Evolutionary conservation across 495 filamentous ascomycete species (phyloP), one percentile per base, ranked within the genome.

Genomic region (Rusavskia elegans): DNA sequence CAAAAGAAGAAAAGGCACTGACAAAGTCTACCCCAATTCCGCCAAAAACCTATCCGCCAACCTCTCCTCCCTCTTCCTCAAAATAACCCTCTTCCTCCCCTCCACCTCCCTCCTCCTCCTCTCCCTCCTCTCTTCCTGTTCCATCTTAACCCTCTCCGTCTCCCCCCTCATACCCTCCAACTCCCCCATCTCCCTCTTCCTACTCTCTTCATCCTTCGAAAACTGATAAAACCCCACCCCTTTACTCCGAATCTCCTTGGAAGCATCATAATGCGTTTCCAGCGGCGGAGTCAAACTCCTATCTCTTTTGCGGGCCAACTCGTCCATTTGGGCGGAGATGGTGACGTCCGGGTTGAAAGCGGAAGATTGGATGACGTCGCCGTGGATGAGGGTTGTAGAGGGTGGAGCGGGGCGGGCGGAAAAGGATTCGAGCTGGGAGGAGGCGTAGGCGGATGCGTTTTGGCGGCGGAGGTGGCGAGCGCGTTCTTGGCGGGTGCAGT

Each of bases 161-260:
- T 76, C 74, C 54, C 61, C 58, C 50, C 92, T 68, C 70, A 84
- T 80, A 52, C 57, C 64, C 58, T 75, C 73, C 53, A 98, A 63
- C 45, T 71, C 75, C 64, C 75, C 73, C 87, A 97, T 95, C 75
- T 97, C 83, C 64, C 63, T 62, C 55, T 67, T 66, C 50, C 92
- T 69, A 51, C 68, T 68, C 49, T 68, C 78, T 60, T 77, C 78
- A 64, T 95, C 82, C 55, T 67, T 72, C 25, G 80, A 84, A 61
- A 98, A 97, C 32, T 75, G 74, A 63, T 89, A 96, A 63, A 95
- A 98, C 0, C 88, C 93, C 7, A 84, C 83, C 0, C 92, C 93
- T 61, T 89, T 90, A 38, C 79, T 85, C 48, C 92, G 71, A 30
- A 92, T 80, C 73, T 97, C 92, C 50, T 68, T 71, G 53, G 71